Evolutionary conservation across 345 rosid genomes (phyloP), one percentile per base, ranked within the genome.

Genomic region (Pugionium cornutum): DNA sequence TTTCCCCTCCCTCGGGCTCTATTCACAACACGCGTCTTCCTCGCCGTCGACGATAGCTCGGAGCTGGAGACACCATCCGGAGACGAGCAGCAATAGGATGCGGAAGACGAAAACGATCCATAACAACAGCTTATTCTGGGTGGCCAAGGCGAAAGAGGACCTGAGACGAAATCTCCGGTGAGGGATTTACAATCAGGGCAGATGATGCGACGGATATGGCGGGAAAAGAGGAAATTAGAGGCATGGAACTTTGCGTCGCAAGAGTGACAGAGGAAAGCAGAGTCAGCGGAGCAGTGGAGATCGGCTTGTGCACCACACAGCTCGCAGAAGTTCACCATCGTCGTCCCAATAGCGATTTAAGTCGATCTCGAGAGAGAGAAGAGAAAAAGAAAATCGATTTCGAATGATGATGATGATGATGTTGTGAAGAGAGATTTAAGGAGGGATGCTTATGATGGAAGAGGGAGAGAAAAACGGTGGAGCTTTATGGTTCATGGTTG

Each of bases 271-370:
- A 75, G 78, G 49, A 57, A 75, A 45, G 78, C 75, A 1, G 75
- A 68, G 70, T 75, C 78, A 2, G 78, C 74, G 39, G 56, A 56
- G 27, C 78, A 75, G 56, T 68, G 39, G 7, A 75, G 75, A 54
- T 63, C 48, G 9, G 78, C 75, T 63, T 63, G 50, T 9, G 27
- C 40, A 49, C 44, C 36, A 59, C 78, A 75, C 0, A 75, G 52
- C 47, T 68, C 78, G 8, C 78, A 75, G 6, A 5, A 41, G 7
- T 26, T 58, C 60, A 42, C 66, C 70, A 72, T 42, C 60, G 18
- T 64, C 50, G 48, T 39, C 4, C n/a, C 7, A 6, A n/a, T 10
- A 7, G 5, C 34, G 9, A 4, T 11, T 18, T 7, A 6, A 7
- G 28, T 11, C 39, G 27, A n/a, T 7, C 46, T 37, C 28, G 64